Conservation (phyloP, 768 basidiomycete genomes). For the Tulasnella sp. region DNA sequence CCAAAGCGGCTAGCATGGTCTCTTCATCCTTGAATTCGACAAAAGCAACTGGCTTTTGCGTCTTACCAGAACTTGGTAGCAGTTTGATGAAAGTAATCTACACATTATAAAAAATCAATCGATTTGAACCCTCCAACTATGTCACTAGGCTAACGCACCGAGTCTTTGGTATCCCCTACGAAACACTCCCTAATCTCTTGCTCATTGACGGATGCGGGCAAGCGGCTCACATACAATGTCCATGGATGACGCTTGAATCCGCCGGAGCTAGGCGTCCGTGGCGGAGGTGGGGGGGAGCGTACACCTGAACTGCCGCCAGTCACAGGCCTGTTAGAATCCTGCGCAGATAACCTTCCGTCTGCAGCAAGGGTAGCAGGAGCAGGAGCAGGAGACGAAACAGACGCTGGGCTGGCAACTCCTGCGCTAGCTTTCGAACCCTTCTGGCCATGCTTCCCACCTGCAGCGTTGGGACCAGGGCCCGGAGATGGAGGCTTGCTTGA, state of each 20-base stretch:
- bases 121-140: background rate
- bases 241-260: slow-evolving; percentile 61
- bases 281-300: slow-evolving; percentile 27
- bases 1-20: slow-evolving; percentile 67
- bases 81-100: slow-evolving; percentile 62
- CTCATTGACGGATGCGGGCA: slow-evolving; percentile 41
- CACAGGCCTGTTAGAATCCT: background rate
- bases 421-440: no score
- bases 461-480: slow-evolving; percentile 8
- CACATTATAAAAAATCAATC: background rate
- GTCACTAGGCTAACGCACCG: slow-evolving; percentile 42
- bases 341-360: background rate
- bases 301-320: background rate
- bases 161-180: slow-evolving; percentile 52
- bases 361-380: background rate
- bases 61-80: slow-evolving; percentile 28
- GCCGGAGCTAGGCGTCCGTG: slow-evolving; percentile 55
- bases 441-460: background rate
- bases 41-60: slow-evolving; percentile 51
- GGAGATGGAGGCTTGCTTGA: slow-evolving; percentile 22
- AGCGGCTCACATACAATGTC: slow-evolving; percentile 74
- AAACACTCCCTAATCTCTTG: slow-evolving; percentile 66
- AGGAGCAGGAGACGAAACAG: background rate
- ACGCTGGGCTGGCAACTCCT: background rate
- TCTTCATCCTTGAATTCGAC: slow-evolving; percentile 87